Evolutionary conservation across 2,329 filamentous ascomycete genomes (phyloP).

Genomic region (Chalaropsis thielavioides): DNA sequence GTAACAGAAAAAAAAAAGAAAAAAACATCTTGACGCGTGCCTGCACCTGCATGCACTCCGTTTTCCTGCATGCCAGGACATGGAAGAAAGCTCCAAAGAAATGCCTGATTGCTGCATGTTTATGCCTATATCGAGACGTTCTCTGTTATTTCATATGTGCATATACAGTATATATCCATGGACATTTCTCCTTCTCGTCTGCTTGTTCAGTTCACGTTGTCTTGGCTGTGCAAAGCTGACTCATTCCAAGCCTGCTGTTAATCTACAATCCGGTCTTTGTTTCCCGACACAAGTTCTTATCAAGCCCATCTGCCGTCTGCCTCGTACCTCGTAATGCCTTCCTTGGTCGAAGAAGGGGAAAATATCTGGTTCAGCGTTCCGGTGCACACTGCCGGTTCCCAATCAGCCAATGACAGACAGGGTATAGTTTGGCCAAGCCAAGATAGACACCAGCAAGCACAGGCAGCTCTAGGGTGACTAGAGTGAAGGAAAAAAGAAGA

Average conservation of each 20-base stretch:
- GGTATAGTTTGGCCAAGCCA: background rate
- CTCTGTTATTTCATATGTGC: background rate
- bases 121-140: background rate
- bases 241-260: too few species aligned
- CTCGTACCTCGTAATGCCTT: too few species aligned
- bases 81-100: background rate
- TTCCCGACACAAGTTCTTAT: background rate
- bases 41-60: conserved; percentile 3
- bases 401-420: background rate
- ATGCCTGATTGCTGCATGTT: background rate
- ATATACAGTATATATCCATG: background rate
- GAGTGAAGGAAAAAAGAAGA: too few species aligned
- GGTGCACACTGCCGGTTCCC: conserved; percentile 1
- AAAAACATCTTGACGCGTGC: background rate
- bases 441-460: too few species aligned
- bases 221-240: too few species aligned
- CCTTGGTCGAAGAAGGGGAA: background rate
- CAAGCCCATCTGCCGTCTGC: background rate
- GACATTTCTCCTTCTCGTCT: too few species aligned
- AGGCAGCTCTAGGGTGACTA: too few species aligned
- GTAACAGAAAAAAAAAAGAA: background rate
- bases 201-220: too few species aligned
- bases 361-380: background rate
- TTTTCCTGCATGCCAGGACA: background rate
- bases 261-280: too few species aligned